Evolutionary conservation across 345 rosid species (phyloP).

Genomic region (Syzygium aqueum): DNA sequence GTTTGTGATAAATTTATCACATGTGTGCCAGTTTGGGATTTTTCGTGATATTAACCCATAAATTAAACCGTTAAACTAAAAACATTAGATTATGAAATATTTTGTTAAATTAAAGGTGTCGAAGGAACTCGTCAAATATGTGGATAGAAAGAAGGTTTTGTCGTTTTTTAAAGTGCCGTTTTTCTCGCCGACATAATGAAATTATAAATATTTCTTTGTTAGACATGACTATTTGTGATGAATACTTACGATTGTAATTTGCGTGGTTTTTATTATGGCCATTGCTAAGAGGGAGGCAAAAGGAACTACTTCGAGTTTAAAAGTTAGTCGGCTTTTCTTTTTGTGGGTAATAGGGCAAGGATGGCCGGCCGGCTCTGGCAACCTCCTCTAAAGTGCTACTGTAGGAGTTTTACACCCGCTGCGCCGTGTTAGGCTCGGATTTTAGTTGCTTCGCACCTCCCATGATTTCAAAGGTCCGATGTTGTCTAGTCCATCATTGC

Average conservation of each 20-base stretch:
- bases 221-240: too few species aligned
- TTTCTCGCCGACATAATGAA: background rate
- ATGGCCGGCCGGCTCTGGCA: fast-evolving
- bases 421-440: background rate
- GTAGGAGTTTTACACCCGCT: background rate
- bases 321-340: background rate
- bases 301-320: background rate
- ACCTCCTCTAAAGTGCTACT: fast-evolving
- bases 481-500: background rate
- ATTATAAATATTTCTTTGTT: background rate
- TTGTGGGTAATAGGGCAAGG: background rate
- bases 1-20: too few species aligned
- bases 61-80: background rate
- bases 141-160: background rate
- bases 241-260: background rate
- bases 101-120: background rate
- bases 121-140: background rate
- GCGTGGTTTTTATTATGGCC: background rate
- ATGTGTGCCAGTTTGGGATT: too few species aligned
- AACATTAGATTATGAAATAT: background rate
- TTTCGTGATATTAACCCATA: too few species aligned
- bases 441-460: background rate
- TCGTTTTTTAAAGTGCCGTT: background rate
- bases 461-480: background rate
- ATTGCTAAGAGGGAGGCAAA: background rate